Conservation (phyloP, 2,329 filamentous ascomycete species). For the Pseudogymnoascus destructans region DNA sequence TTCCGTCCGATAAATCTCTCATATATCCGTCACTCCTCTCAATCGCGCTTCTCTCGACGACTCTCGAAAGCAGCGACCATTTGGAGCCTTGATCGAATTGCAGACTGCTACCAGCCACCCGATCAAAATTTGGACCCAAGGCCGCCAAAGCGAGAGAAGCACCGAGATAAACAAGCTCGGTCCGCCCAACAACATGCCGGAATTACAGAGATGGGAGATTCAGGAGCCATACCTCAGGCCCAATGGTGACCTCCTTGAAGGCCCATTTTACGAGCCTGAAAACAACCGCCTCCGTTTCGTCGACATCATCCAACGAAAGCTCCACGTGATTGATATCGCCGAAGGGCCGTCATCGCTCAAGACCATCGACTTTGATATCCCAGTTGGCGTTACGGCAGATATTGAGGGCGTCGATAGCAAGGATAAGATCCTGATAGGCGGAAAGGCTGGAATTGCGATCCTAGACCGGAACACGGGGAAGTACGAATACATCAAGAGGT, state of each 20-base stretch:
- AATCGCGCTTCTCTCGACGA: background rate
- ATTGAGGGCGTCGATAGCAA: conserved; percentile 50
- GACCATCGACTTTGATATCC: conserved; percentile 37
- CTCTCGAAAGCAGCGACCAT: background rate
- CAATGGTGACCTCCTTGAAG: conserved; percentile 58
- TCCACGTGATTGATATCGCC: conserved; percentile 58
- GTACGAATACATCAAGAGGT: conserved; percentile 41
- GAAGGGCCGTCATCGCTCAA: conserved; percentile 31
- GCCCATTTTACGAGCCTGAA: conserved; percentile 56
- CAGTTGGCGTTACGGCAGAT: conserved; percentile 60
- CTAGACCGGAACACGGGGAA: conserved; percentile 49
- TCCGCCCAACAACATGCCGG: background rate
- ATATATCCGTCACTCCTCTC: background rate
- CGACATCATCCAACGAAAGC: conserved; percentile 65
- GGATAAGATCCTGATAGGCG: conserved; percentile 60
- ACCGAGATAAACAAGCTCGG: background rate
- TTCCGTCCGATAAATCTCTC: background rate
- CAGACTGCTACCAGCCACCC: background rate
- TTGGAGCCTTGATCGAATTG: background rate
- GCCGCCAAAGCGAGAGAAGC: background rate
- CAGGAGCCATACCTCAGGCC: conserved; percentile 41
- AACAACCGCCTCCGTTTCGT: conserved; percentile 60
- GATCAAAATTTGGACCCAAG: background rate
- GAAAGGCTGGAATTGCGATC: conserved; percentile 72
- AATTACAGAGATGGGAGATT: conserved; percentile 29